Evolutionary conservation across 129 eudicot species (phyloP).

Genomic region (Flaveria linearis): DNA sequence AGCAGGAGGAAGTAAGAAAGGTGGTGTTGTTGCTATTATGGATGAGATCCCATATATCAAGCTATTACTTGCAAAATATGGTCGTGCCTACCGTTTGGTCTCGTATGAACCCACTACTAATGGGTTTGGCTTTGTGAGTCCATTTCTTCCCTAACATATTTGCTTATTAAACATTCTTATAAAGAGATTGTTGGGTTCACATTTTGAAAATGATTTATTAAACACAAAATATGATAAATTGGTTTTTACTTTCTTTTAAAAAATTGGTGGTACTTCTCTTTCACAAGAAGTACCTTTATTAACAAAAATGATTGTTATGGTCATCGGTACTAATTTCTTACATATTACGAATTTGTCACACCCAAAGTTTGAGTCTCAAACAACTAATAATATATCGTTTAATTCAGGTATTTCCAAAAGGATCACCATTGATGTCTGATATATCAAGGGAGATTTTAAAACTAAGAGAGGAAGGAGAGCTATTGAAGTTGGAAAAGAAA

Average conservation of each 20-base stretch:
- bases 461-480: constrained; percentile 6
- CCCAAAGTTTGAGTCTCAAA: too few species aligned
- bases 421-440: not conserved
- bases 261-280: too few species aligned
- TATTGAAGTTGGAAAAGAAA: constrained; percentile 1
- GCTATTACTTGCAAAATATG: constrained; percentile 5
- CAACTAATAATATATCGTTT: not conserved
- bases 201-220: too few species aligned
- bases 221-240: too few species aligned
- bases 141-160: not conserved
- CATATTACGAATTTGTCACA: too few species aligned
- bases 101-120: constrained; percentile 5
- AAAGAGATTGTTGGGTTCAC: too few species aligned
- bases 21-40: not conserved
- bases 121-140: constrained; percentile 20
- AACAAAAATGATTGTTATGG: too few species aligned
- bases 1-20: constrained; percentile 8
- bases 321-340: too few species aligned
- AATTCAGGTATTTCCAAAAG: constrained; percentile 8
- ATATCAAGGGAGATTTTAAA: not conserved
- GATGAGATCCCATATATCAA: constrained; percentile 14
- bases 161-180: not conserved
- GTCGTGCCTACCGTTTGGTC: constrained; percentile 1
- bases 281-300: too few species aligned
- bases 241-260: too few species aligned